These are phyloP conservation scores for Scutellaria baicalensis DNA, from an alignment of 257 asterid species.

Conservation along the genomic window DNA sequence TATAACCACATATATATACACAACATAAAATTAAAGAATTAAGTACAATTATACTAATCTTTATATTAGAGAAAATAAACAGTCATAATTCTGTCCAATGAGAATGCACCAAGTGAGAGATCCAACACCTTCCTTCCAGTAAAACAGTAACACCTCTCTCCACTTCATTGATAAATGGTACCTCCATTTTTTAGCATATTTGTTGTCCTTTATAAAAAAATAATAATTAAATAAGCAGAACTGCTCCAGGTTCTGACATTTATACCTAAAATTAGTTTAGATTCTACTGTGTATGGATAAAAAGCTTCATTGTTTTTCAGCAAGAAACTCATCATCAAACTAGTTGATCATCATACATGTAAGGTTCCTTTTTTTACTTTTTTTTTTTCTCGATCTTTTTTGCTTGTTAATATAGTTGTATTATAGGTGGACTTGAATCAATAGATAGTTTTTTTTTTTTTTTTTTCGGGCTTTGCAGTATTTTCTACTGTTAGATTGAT, in stretches of 20 bases:
- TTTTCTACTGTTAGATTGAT: constrained; percentile 7
- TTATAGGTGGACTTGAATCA: not conserved
- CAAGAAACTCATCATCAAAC: not conserved
- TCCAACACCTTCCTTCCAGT: not conserved
- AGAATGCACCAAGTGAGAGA: not conserved
- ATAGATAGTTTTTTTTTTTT: no score
- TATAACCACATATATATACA: no score
- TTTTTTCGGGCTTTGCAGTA: no score
- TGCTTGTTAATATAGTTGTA: not conserved
- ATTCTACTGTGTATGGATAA: not conserved
- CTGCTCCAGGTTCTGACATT: not conserved
- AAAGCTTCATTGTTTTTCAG: not conserved
- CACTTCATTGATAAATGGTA: not conserved
- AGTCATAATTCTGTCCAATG: not conserved
- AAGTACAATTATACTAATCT: no score
- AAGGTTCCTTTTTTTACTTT: not conserved
- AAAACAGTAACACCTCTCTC: not conserved
- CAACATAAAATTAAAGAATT: no score
- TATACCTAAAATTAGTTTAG: not conserved
- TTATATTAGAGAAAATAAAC: no score
- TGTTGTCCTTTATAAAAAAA: not conserved
- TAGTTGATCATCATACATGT: not conserved
- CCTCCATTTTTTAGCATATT: not conserved
- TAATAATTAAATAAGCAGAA: not conserved
- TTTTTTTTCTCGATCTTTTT: not conserved